Conservation (phyloP, 2,329 filamentous ascomycete genomes). For the Diaporthe amygdali region DNA sequence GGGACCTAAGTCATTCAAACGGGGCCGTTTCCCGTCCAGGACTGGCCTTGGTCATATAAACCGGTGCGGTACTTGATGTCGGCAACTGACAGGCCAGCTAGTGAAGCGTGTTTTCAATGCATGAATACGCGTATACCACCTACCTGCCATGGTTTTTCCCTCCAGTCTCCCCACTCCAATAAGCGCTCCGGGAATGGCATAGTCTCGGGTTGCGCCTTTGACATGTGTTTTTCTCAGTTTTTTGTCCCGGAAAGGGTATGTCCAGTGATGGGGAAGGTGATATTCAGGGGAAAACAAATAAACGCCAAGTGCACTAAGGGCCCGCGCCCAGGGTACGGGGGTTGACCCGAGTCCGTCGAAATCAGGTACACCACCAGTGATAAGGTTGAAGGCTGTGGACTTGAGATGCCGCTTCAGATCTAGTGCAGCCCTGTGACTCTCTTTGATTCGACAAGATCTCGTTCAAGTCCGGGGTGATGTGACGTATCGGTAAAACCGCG, state of each 20-base stretch:
- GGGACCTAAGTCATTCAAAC: background rate
- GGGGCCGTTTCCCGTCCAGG: background rate
- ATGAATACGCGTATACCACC: background rate
- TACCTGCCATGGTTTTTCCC: background rate
- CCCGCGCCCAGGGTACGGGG: background rate
- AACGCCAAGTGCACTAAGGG: background rate
- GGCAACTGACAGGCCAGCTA: background rate
- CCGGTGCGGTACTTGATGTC: constrained; percentile 3
- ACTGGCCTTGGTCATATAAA: background rate
- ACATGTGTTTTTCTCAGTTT: background rate
- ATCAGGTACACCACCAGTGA: background rate
- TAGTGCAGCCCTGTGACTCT: background rate
- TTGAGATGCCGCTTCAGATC: background rate
- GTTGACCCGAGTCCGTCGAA: background rate
- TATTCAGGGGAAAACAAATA: constrained; percentile 9
- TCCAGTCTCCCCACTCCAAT: background rate
- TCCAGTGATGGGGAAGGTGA: background rate
- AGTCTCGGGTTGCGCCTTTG: background rate
- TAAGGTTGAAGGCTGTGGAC: background rate
- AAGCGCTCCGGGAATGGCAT: background rate
- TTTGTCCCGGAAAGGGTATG: background rate
- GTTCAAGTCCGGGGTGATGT: background rate
- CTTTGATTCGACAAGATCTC: background rate
- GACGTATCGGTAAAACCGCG: background rate
- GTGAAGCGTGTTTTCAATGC: background rate